Evolutionary conservation across 139 green algal genomes (phyloP).

Genomic region (Marvania coccoides): DNA sequence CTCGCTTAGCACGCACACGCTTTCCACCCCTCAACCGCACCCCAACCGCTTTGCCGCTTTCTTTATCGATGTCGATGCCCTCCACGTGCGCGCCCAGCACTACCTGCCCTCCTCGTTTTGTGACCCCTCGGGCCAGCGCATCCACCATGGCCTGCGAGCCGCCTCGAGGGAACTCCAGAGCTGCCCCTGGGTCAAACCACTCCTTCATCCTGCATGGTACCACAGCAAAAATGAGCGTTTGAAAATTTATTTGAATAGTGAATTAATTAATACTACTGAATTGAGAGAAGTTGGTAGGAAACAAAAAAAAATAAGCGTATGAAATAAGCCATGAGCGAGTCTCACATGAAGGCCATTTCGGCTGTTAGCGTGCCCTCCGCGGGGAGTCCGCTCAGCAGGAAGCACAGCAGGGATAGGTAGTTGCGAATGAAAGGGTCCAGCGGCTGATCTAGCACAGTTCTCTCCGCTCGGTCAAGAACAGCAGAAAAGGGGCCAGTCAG

Average conservation of each 20-base stretch:
- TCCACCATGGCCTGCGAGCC: constrained; percentile 82
- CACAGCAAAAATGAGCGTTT: neutral
- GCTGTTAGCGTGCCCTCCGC: constrained; percentile 89
- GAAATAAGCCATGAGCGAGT: constrained; percentile 13
- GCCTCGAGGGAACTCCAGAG: constrained; percentile 86
- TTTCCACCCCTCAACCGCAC: constrained; percentile 2
- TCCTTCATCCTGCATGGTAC: constrained; percentile 18
- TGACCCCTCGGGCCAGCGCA: constrained; percentile 65
- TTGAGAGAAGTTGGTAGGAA: too few relatives aligned
- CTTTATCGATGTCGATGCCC: constrained; percentile 55
- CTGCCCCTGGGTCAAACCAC: constrained; percentile 68
- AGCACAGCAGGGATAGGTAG: constrained; percentile 94
- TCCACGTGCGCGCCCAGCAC: constrained; percentile 77
- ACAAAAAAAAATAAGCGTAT: neutral
- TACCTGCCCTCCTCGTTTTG: constrained; percentile 77
- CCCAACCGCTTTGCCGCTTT: constrained; percentile 48
- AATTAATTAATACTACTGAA: too few relatives aligned
- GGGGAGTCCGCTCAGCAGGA: constrained; percentile 86
- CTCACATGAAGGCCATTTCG: constrained; percentile 92
- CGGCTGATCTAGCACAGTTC: too few relatives aligned
- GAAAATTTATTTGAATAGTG: neutral
- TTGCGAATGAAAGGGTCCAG: constrained; percentile 85
- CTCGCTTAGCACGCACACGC: constrained; percentile 31
- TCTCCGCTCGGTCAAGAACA: constrained; percentile 36
- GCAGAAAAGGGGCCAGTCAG: constrained; percentile 79